phyloP scores from a whole-genome alignment of 257 asterid species.

The Solanum ossicruentum region DNA sequence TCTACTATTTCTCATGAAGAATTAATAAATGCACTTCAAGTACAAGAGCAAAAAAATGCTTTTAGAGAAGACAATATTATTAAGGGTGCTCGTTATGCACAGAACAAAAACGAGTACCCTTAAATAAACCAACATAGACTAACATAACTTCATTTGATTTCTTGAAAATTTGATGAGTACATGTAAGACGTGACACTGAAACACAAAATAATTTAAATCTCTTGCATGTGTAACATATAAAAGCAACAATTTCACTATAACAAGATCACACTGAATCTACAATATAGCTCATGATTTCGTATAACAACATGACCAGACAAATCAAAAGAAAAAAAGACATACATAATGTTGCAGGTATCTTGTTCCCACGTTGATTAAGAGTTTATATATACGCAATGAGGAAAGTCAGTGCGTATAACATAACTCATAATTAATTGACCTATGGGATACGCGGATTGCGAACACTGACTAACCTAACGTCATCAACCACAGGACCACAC shows the following conservation, averaged over 20 bases:
- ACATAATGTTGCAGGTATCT: not conserved
- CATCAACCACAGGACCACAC: slow-evolving; percentile 19
- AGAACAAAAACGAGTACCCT: too few species aligned
- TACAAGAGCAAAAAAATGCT: too few species aligned
- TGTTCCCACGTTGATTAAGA: not conserved
- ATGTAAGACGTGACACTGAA: not conserved
- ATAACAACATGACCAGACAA: not conserved
- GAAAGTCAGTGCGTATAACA: not conserved
- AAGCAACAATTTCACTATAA: not conserved
- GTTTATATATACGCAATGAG: not conserved
- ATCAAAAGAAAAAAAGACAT: not conserved
- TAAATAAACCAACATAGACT: too few species aligned
- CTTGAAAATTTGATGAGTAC: not conserved
- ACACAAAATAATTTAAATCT: not conserved
- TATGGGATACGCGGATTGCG: not conserved
- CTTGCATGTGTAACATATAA: not conserved
- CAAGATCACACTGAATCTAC: not conserved
- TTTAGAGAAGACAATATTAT: too few species aligned
- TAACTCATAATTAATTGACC: not conserved
- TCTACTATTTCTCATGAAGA: too few species aligned
- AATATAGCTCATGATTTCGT: not conserved
- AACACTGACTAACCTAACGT: slow-evolving; percentile 5
- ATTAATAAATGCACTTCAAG: too few species aligned
- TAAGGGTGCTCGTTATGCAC: too few species aligned
- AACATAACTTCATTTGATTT: too few species aligned